Evolutionary conservation across 306 rosid species (phyloP), one percentile per base, ranked within the genome.

Genomic region (Quercus suber): DNA sequence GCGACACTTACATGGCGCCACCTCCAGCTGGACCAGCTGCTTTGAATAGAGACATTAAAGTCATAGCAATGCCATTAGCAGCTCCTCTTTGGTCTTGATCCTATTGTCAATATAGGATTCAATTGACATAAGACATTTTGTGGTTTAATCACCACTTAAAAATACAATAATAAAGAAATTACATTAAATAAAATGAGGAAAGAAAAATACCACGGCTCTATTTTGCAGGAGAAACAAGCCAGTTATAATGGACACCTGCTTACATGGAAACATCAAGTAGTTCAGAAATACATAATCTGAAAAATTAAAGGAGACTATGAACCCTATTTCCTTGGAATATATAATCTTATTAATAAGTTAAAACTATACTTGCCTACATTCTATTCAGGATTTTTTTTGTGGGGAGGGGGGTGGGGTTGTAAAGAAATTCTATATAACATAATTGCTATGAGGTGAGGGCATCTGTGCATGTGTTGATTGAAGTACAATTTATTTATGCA

Each of bases 21-120:
- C 97, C 98, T 8, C 82, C 80, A 55, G 97, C 97, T 68, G 99
- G 98, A 70, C 98, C 98, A 76, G 82, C 61, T 78, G 99, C 89
- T 89, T 92, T 95, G 83, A 89, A 95, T 25, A 95, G 59, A 65
- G 99, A 95, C 95, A 89, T 87, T 19, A 72, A 86, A 21, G 99
- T 88, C 98, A 95, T 88, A 25, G 98, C 45, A 75, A 92, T 76
- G 71, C 99, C 99, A 88, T 95, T 95, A 41, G 98, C 97, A 19
- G 96, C 96, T 12, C 99, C 99, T 73, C 99, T 88, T 82, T 91
- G 97, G 52, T 83, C 81, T 87, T 95, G 99, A 61, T 83, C 90
- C 99, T 92, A 76, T 75, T 79, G 71, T 77, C 69, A 73, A 53
- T 17, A 7, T 55, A 53, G 52, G 35, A 18, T 19, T 77, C 63